Conservation (phyloP, 2,329 filamentous ascomycete species). For the Talaromyces piceae region DNA sequence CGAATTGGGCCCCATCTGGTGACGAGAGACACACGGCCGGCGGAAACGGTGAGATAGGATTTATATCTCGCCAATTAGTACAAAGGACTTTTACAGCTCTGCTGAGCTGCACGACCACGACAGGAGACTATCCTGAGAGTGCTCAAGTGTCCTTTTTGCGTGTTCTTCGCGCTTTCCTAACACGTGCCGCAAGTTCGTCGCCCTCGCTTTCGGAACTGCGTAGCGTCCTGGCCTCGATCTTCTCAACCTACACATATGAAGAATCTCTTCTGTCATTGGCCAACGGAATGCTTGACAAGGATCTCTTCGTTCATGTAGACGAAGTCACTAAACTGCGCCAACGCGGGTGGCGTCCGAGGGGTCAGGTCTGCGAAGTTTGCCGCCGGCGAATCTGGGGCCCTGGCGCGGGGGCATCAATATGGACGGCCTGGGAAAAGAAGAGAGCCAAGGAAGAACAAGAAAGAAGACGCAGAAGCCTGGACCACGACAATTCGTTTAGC, state of each 20-base stretch:
- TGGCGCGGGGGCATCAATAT: slow-evolving; percentile 67
- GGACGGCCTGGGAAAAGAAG: slow-evolving; percentile 70
- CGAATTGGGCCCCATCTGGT: slow-evolving; percentile 1
- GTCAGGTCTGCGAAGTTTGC: slow-evolving; percentile 83
- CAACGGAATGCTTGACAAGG: slow-evolving; percentile 78
- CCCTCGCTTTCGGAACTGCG: slow-evolving; percentile 83
- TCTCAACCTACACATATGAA: slow-evolving; percentile 92
- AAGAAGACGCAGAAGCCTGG: slow-evolving; percentile 22
- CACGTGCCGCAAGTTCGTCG: slow-evolving; percentile 69
- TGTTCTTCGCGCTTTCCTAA: slow-evolving; percentile 81
- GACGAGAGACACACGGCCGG: slow-evolving; percentile 6
- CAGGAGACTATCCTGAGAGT: slow-evolving; percentile 26
- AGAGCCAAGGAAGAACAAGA: slow-evolving; percentile 27
- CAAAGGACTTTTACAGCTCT: slow-evolving; percentile 88
- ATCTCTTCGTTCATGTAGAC: slow-evolving; percentile 75
- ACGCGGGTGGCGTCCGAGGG: slow-evolving; percentile 79
- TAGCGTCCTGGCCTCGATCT: slow-evolving; percentile 77
- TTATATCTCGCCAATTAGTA: slow-evolving; percentile 67
- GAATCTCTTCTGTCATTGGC: slow-evolving; percentile 80
- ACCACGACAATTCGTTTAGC: slow-evolving; percentile 18
- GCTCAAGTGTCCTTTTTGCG: slow-evolving; percentile 73
- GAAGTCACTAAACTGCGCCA: slow-evolving; percentile 68
- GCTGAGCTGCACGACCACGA: slow-evolving; percentile 62
- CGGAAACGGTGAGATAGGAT: slow-evolving; percentile 44
- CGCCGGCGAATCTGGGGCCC: slow-evolving; percentile 80